Evolutionary conservation across 176 grass and related monocot species (phyloP).

Genomic region (Triticum monococcum): DNA sequence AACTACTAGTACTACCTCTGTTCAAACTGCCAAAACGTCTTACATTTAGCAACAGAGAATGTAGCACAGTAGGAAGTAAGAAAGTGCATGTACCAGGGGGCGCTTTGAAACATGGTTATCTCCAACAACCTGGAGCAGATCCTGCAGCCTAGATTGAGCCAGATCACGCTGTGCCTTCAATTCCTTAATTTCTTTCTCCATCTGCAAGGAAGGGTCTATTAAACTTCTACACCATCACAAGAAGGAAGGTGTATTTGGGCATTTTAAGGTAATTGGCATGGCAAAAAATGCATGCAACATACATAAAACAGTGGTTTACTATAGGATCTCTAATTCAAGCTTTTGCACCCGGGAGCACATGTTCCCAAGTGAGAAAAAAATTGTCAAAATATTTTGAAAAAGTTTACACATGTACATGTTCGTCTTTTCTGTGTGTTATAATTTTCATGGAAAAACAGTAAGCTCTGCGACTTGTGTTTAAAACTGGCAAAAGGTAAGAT

Average conservation of each 20-base stretch:
- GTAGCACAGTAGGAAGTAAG: neutral
- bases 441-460: neutral
- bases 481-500: neutral
- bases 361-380: neutral
- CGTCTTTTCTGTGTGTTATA: neutral
- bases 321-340: neutral
- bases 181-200: conserved; percentile 95
- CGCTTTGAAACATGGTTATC: conserved; percentile 55
- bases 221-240: neutral
- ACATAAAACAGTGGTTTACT: neutral
- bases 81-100: conserved; percentile 40
- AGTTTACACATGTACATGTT: neutral
- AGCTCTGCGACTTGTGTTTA: neutral
- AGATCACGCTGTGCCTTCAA: conserved; percentile 75
- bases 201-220: conserved; percentile 50
- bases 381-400: neutral
- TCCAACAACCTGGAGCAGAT: conserved; percentile 71
- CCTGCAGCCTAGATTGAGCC: conserved; percentile 68
- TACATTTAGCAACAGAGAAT: no score
- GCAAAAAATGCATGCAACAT: neutral
- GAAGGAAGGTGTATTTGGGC: neutral
- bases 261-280: neutral
- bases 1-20: neutral
- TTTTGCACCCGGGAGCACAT: neutral
- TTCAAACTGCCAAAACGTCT: no score